Evolutionary conservation across 2,329 filamentous ascomycete genomes (phyloP), one percentile per base, ranked within the genome.

Genomic region (Aulographum hederae): DNA sequence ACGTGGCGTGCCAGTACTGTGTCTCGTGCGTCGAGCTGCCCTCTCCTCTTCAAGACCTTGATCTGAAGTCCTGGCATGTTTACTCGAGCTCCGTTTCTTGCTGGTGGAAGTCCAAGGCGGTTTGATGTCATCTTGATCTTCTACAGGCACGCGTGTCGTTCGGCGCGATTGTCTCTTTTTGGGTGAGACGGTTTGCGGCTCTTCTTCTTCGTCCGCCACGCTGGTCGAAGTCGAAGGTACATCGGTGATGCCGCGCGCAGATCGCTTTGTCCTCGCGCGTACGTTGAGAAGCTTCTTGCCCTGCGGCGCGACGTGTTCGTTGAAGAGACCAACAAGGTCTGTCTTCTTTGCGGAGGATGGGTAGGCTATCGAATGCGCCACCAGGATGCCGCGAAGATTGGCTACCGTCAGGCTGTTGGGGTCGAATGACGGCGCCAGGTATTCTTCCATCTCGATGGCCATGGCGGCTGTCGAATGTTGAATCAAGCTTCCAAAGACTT

Each of bases 311-410:
- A 98, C 67, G 39, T 89, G 62, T 19, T 78, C 64, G 47, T 77
- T 73, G 54, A 98, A 84, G 29, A 95, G 71, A 5, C 78, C 73
- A 37, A 98, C 65, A 15, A 98, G 71, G 47, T 92, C 77, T 0
- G 72, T 61, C 60, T 98, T 98, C 60, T 95, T 98, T 10, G 89
- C 84, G 4, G 75, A 85, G 0, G 81, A 75, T 4, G 85, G 77
- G 50, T 93, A 95, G 23, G 72, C 59, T 46, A 95, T 63, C 49
- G 84, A 78, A 58, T 98, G 81, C 41, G 73, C 78, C 46, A 95
- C 79, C 35, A 98, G 71, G 41, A 95, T 91, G 30, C 79, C 86
- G 45, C 89, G 80, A 43, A 98, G 63, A 28, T 78, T 78, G 18
- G 89, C 84, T 31, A 95, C 73, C 2, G 84, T 95, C 39, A 95